These are phyloP conservation scores for Nidula niveotomentosa DNA, from an alignment of 1,284 basidiomycete species.

Conservation along the genomic window DNA sequence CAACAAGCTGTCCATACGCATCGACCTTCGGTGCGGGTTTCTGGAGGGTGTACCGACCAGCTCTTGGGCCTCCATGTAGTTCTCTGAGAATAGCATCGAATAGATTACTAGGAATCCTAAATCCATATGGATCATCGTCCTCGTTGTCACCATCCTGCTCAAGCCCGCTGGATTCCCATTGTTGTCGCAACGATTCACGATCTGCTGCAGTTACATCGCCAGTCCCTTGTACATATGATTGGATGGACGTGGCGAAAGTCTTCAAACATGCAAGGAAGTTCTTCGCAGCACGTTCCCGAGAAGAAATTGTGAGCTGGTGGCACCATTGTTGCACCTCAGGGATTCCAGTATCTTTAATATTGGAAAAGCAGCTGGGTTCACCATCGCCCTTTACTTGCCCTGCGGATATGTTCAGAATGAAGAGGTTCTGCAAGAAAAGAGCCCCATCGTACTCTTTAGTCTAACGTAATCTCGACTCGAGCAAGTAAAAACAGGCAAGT, in stretches of 20 bases:
- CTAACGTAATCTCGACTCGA: constrained; percentile 62
- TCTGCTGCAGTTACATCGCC: constrained; percentile 49
- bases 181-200: constrained; percentile 44
- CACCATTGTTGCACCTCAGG: constrained; percentile 61
- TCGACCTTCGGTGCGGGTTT: constrained; percentile 39
- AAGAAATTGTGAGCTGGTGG: constrained; percentile 50
- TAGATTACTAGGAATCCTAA: constrained; percentile 17
- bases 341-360: constrained; percentile 52
- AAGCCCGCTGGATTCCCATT: constrained; percentile 45
- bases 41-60: constrained; percentile 32
- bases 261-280: constrained; percentile 46
- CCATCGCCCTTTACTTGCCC: constrained; percentile 61
- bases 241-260: constrained; percentile 45
- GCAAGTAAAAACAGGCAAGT: constrained; percentile 62
- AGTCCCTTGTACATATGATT: constrained; percentile 47
- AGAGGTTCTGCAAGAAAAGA: background rate
- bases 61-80: constrained; percentile 20
- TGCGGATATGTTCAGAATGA: constrained; percentile 15
- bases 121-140: constrained; percentile 7
- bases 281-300: constrained; percentile 51
- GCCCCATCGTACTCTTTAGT: constrained; percentile 36
- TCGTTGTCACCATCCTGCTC: constrained; percentile 18
- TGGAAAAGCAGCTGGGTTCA: constrained; percentile 53
- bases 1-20: constrained; percentile 35
- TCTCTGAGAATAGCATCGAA: constrained; percentile 31